Evolutionary conservation across 2,329 filamentous ascomycete species (phyloP).

Genomic region (Blastomyces gilchristii): DNA sequence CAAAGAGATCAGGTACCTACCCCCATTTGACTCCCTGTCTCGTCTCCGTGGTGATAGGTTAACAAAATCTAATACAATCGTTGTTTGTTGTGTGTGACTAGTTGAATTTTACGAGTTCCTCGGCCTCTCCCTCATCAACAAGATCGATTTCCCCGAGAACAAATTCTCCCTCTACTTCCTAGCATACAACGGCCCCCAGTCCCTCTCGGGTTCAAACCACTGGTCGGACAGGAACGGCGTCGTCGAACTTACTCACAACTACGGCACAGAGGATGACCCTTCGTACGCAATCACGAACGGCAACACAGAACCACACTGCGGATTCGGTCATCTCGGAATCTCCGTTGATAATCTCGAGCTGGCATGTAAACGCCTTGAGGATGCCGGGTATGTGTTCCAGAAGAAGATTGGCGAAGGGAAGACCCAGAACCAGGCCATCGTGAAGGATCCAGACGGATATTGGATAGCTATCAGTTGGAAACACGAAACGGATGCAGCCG

Average conservation of each 20-base stretch:
- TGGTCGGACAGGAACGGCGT: slow-evolving; percentile 79
- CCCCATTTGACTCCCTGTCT: neutral
- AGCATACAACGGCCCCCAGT: slow-evolving; percentile 68
- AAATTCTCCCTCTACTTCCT: slow-evolving; percentile 97
- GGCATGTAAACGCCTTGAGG: slow-evolving; percentile 79
- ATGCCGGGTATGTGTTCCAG: slow-evolving; percentile 86
- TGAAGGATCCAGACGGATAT: slow-evolving; percentile 75
- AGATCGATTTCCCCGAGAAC: slow-evolving; percentile 69
- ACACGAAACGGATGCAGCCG: slow-evolving; percentile 43
- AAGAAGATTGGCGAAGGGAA: slow-evolving; percentile 85
- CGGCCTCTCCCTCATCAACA: slow-evolving; percentile 73
- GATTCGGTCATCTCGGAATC: slow-evolving; percentile 80
- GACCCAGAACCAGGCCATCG: slow-evolving; percentile 84
- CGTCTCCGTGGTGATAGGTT: neutral
- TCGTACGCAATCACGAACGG: slow-evolving; percentile 76
- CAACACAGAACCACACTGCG: slow-evolving; percentile 76
- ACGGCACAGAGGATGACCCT: slow-evolving; percentile 79
- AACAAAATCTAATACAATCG: neutral
- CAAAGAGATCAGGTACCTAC: slow-evolving; percentile 59
- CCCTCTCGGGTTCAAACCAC: slow-evolving; percentile 62
- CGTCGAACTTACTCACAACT: slow-evolving; percentile 73
- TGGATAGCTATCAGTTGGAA: slow-evolving; percentile 54
- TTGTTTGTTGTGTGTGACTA: slow-evolving; percentile 20
- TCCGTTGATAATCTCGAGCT: slow-evolving; percentile 75
- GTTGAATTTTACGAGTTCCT: slow-evolving; percentile 92